Conservation (phyloP, 768 basidiomycete genomes). For the Phaeotremella skinneri region DNA sequence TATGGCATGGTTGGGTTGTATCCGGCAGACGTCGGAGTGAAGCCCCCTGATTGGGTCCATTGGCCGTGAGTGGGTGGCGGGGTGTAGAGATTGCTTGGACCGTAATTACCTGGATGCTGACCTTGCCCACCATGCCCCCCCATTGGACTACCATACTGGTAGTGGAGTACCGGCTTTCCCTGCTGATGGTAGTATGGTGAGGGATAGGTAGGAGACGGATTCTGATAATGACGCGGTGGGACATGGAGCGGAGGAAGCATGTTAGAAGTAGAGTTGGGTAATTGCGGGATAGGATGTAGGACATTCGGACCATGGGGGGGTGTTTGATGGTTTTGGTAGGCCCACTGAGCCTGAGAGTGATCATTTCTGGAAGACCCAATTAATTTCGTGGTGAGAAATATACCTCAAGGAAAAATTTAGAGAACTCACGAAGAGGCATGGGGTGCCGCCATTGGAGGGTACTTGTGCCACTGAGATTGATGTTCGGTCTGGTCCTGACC, state of each 20-base stretch:
- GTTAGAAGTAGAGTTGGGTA: not conserved
- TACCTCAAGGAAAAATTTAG: too few relatives aligned
- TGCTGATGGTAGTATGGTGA: not conserved
- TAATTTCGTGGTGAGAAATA: too few relatives aligned
- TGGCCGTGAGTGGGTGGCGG: constrained; percentile 1
- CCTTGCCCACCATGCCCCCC: constrained; percentile 2
- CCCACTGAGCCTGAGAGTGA: not conserved
- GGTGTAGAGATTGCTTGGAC: constrained; percentile 11
- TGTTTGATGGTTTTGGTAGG: constrained; percentile 4
- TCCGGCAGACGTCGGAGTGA: constrained; percentile 18
- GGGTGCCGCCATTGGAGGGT: not conserved
- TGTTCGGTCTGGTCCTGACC: not conserved
- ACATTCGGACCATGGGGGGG: constrained; percentile 4
- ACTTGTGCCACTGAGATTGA: not conserved
- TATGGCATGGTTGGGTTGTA: not conserved
- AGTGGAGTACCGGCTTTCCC: constrained; percentile 11
- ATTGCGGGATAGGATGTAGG: not conserved
- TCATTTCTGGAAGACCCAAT: too few relatives aligned
- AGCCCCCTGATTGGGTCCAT: constrained; percentile 3
- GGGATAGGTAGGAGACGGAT: not conserved
- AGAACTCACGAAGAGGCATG: not conserved
- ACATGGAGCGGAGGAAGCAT: not conserved
- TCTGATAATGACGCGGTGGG: constrained; percentile 4
- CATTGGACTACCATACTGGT: constrained; percentile 9
- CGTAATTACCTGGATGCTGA: not conserved